Evolutionary conservation across 768 basidiomycete genomes (phyloP).

Genomic region (Hygrocybe coccinea): DNA sequence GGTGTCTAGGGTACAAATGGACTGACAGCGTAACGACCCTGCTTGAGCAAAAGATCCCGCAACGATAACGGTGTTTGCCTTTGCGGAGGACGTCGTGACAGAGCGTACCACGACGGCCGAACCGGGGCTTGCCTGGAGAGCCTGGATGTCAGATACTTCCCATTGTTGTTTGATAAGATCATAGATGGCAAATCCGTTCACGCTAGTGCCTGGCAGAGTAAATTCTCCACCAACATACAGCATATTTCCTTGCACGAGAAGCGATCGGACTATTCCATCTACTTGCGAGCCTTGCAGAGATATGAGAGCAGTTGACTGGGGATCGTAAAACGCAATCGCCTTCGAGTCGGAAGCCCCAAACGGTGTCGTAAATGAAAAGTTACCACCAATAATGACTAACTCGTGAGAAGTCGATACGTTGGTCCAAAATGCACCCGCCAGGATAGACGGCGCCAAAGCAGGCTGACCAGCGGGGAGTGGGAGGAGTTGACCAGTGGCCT

Average conservation of each 20-base stretch:
- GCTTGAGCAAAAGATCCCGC: slow-evolving; percentile 85
- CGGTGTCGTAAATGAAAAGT: slow-evolving; percentile 61
- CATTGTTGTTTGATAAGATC: slow-evolving; percentile 63
- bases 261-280: slow-evolving; percentile 70
- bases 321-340: slow-evolving; percentile 70
- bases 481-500: slow-evolving; percentile 41
- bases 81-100: slow-evolving; percentile 57
- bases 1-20: slow-evolving; percentile 74
- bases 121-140: slow-evolving; percentile 54
- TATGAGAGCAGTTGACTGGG: slow-evolving; percentile 41
- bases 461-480: slow-evolving; percentile 53
- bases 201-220: slow-evolving; percentile 49
- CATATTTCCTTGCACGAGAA: slow-evolving; percentile 63
- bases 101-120: slow-evolving; percentile 63
- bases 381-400: slow-evolving; percentile 81
- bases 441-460: slow-evolving; percentile 70
- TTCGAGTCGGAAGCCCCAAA: slow-evolving; percentile 40
- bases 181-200: slow-evolving; percentile 75
- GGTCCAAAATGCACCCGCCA: slow-evolving; percentile 86
- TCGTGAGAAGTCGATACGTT: slow-evolving; percentile 63
- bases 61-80: slow-evolving; percentile 63
- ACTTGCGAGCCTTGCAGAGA: slow-evolving; percentile 59
- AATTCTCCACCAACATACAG: slow-evolving; percentile 87
- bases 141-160: slow-evolving; percentile 53
- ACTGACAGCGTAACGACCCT: slow-evolving; percentile 67